Evolutionary conservation across 352 stramenopile genomes (phyloP).

Genomic region (Globisporangium yorkense): DNA sequence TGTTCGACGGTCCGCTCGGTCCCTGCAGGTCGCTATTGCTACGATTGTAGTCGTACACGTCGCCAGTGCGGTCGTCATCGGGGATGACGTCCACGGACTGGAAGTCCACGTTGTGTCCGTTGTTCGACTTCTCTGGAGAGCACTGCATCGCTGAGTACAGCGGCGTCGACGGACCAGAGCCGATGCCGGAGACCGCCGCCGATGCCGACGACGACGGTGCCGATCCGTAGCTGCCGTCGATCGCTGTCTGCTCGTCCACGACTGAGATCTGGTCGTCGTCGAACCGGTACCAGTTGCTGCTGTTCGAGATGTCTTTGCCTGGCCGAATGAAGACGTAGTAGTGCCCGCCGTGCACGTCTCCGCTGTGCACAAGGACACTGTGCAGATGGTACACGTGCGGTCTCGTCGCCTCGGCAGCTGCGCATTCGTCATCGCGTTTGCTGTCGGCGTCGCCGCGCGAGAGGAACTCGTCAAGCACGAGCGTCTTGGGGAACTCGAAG

Average conservation of each 20-base stretch:
- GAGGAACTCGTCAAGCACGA: conserved; percentile 70
- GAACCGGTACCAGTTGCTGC: conserved; percentile 75
- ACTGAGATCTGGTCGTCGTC: conserved; percentile 83
- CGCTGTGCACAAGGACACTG: conserved; percentile 82
- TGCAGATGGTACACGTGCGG: conserved; percentile 74
- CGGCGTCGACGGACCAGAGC: conserved; percentile 30
- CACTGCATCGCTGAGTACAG: conserved; percentile 50
- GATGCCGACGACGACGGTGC: conserved; percentile 1
- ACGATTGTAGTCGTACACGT: conserved; percentile 40
- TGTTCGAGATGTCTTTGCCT: conserved; percentile 52
- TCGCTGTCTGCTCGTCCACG: conserved; percentile 57
- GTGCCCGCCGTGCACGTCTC: conserved; percentile 81
- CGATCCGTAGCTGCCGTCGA: conserved; percentile 81
- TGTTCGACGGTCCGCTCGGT: conserved; percentile 14
- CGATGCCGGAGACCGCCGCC: conserved; percentile 3
- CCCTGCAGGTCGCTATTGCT: conserved; percentile 13
- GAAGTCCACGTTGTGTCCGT: conserved; percentile 23
- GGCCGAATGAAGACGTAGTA: conserved; percentile 89
- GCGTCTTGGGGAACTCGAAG: conserved; percentile 77
- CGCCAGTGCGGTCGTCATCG: conserved; percentile 11
- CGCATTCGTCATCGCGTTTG: neutral
- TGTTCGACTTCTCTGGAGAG: conserved; percentile 31
- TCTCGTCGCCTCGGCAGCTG: too few species aligned
- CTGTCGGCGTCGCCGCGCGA: conserved; percentile 9
- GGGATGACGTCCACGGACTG: conserved; percentile 35